Base-by-base conservation (phyloP, 169 alveolate species). In the Eimeria necatrix region DNA sequence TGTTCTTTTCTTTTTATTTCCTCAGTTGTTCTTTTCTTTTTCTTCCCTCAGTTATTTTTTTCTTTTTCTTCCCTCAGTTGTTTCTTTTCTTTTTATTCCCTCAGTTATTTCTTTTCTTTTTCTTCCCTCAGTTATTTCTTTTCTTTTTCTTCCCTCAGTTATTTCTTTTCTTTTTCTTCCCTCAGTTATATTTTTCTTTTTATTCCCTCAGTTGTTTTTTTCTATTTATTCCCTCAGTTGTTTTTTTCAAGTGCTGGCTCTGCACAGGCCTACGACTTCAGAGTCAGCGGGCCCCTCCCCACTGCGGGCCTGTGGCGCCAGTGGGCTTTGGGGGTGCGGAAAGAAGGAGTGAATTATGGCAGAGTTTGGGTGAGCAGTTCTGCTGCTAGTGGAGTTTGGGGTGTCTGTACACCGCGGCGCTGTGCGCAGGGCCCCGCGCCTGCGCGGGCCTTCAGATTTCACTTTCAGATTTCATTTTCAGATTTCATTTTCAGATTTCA, bases 221-320 rank as follows among this genome's bases (percentile, higher is more conserved):
- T 26, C 48, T 41, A 41, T 24, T 0, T 74, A 16, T 3, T 14
- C 20, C 64, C 64, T 56, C 14, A 56, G 8, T n/a, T n/a, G n/a
- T 56, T 9, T 56, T 0, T 18, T 10, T 12, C 22, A 10, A 12
- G 68, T 56, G 22, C 12, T 56, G 2, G 2, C 78, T 10, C 32
- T n/a, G 12, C 78, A 14, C 46, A 80, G 89, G 89, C 89, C 8
- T 80, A 80, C 89, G 89, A 80, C 49, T 56, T 80, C 7, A 64
- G 89, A 3, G 89, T 80, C 24, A 80, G 89, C 89, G 89, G 89
- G 52, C 24, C 10, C 20, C 70, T 80, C 12, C 89, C 89, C 8
- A 10, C 46, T 3, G 49, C 18, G 61, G 89, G 14, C 14, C n/a
- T 80, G 0, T 80, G 89, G 89, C 64, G 89, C 49, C 71, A 20